Evolutionary conservation across 2,329 filamentous ascomycete genomes (phyloP), one percentile per base, ranked within the genome.

Genomic region (Aspergillus alliaceus): DNA sequence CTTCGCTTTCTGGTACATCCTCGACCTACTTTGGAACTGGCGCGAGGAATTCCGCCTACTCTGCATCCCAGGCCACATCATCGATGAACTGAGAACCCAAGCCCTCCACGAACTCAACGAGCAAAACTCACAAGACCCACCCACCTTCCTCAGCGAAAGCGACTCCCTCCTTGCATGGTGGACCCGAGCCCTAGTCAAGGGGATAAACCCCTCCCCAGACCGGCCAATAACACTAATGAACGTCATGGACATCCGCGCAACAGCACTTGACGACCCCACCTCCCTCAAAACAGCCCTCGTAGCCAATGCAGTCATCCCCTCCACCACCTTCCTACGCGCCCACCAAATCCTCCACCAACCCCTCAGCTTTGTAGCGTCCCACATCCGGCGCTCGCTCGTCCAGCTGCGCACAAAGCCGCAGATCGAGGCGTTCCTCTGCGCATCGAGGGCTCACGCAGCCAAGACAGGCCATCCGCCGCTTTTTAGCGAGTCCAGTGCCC

Each of bases 161-260:
- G 79, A 83, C 52, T 66, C 81, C 1, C 63, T 83, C 1, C 64
- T 71, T 1, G 77, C 76, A 1, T 82, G 79, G 76, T 62, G 69
- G 48, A 65, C 72, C 2, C 70, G 70, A 9, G 58, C 70, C n/a
- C 63, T 61, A 25, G 57, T 64, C 15, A 60, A 50, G 39, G 48
- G 51, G 2, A 46, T 59, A 55, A 15, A 63, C 64, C 37, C 62
- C 66, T 24, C 61, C 64, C 14, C 69, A 35, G 56, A 59, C 14
- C 66, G 66, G 24, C 63, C 67, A 2, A 59, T 80, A 31, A 67
- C 66, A 2, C 64, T 76, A 18, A 58, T 75, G 29, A 77, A 79
- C 63, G 71, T 73, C 1, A 71, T 79, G 54, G 73, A 76, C 42
- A 56, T 76, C 14, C 77, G 72, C 18, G 57, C 60, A 2, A 29